phyloP scores from a whole-genome alignment of 208 protist genomes.

The Leishmania martiniquensis region DNA sequence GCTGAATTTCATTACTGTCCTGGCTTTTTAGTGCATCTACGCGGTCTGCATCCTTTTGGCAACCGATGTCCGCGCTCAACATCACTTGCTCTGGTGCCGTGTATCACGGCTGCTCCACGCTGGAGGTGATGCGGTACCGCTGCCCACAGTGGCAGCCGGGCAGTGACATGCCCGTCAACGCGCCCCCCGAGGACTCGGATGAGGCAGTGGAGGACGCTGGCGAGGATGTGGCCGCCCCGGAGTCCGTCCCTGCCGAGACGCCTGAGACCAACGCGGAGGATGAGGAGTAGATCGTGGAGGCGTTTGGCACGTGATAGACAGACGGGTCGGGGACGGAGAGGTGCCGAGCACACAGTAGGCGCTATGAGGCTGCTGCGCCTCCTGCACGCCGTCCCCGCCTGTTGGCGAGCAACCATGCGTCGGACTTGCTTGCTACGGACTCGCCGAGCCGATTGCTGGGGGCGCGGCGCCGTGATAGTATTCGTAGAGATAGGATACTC shows the following conservation, averaged over 20 bases:
- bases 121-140: slow-evolving; percentile 73
- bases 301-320: not conserved
- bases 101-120: slow-evolving; percentile 57
- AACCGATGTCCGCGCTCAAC: slow-evolving; percentile 67
- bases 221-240: slow-evolving; percentile 23
- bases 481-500: not conserved
- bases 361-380: not conserved
- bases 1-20: not conserved
- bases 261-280: slow-evolving; percentile 19
- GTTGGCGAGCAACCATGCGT: not conserved
- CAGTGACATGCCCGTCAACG: slow-evolving; percentile 46
- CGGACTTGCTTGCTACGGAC: not conserved
- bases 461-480: not conserved
- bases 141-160: slow-evolving; percentile 77
- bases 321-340: not conserved
- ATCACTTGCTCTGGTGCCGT: slow-evolving; percentile 73
- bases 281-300: slow-evolving; percentile 13
- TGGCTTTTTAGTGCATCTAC: not conserved
- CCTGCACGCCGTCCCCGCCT: not conserved
- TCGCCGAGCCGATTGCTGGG: not conserved
- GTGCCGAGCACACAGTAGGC: not conserved
- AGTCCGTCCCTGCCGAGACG: not conserved
- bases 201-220: slow-evolving; percentile 22
- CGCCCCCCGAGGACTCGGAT: slow-evolving; percentile 32
- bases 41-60: not conserved